phyloP scores from a whole-genome alignment of 2,329 filamentous ascomycete genomes.

The Xylariomycetidae sp. region DNA sequence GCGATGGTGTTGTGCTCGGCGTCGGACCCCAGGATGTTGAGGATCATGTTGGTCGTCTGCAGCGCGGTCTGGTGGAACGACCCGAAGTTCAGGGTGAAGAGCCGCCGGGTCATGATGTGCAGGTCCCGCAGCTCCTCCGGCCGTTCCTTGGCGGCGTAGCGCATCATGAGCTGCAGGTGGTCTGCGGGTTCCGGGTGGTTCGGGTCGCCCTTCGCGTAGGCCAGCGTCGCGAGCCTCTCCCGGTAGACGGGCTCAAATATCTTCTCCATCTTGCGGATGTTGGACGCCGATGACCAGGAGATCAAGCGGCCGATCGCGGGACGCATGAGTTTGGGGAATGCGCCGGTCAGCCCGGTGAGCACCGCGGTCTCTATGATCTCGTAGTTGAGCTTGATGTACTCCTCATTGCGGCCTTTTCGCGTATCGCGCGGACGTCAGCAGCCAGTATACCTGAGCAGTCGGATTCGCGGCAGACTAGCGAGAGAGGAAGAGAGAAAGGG shows the following conservation, averaged over 20 bases:
- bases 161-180: slow-evolving; percentile 35
- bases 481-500: neutral
- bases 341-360: slow-evolving; percentile 1
- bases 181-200: slow-evolving; percentile 27
- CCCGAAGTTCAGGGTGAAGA: slow-evolving; percentile 27
- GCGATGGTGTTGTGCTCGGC: slow-evolving; percentile 30
- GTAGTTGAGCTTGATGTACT: slow-evolving; percentile 21
- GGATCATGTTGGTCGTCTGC: slow-evolving; percentile 31
- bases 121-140: slow-evolving; percentile 27
- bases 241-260: neutral
- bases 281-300: neutral
- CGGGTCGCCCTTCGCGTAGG: too few species aligned
- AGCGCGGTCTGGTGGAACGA: slow-evolving; percentile 33
- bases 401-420: slow-evolving; percentile 21
- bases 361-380: slow-evolving; percentile 1
- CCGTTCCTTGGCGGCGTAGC: slow-evolving; percentile 30
- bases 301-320: slow-evolving; percentile 1
- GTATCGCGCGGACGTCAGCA: neutral
- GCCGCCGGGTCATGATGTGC: slow-evolving; percentile 22
- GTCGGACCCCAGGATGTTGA: slow-evolving; percentile 36
- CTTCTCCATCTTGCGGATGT: neutral
- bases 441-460: neutral
- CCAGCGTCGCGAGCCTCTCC: neutral
- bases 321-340: neutral
- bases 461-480: too few species aligned